Base-by-base conservation (phyloP, 139 green algal genomes). In the Bryopsis sp. region DNA sequence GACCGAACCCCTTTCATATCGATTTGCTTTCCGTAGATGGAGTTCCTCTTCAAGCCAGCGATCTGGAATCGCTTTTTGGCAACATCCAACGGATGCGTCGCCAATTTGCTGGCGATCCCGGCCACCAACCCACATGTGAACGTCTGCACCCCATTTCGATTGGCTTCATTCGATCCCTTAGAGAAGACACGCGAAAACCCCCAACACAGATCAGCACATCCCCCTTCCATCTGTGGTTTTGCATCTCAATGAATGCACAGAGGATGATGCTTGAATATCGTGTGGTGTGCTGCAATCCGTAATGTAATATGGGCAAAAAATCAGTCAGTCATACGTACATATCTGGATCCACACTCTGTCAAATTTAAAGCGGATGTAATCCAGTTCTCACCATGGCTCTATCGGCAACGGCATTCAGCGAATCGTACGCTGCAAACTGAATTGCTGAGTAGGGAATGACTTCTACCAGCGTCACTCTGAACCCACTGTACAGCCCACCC, bases 1-100 rank as follows among this genome's bases (percentile, higher is more conserved):
- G 78, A 81, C 43, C 67, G 74, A 3, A 82, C 64, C 4, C 68
- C 74, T 7, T 67, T 35, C 0, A 65, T n/a, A 37, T 87, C 75
- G 19, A 97, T 79, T 4, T 87, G 80, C 15, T 78, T 75, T 2
- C 90, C 88, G 62, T 95, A 98, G 43, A 62, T 46, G 22, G 79
- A 32, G 2, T 73, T 81, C 58, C 91, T 66, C 33, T 72, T 65
- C 48, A 96, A 75, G 0, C 90, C 90, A 3, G 84, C 83, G 34
- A 96, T 85, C 77, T 98, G 93, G 73, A 92, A 97, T 7, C 94
- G 71, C 79, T 99, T 99, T 78, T 98, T 99, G 35, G 86, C 85
- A n/a, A 99, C 92, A 69, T 99, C 94, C 64, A 98, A 74, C 2
- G 92, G 92, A 74, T 97, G 90, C 0, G 84, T 92, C 6, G 60